Base-by-base conservation (phyloP, 176 grass and related monocot genomes). In the Musa beccarii region DNA sequence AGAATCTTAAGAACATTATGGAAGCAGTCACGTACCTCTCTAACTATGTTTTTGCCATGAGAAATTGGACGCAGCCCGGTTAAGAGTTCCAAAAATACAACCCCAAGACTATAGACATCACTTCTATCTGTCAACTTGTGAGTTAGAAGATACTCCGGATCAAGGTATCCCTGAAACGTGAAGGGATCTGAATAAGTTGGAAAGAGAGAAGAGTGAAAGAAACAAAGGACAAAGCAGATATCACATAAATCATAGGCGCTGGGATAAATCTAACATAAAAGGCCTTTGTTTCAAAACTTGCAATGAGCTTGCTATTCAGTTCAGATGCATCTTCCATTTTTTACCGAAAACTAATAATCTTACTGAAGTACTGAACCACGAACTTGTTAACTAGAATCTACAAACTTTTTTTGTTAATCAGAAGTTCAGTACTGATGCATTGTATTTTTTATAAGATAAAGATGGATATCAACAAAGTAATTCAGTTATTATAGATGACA, bases 141-240 rank as follows among this genome's bases (percentile, higher is more conserved):
- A 68, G 94, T 97, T 29, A 97, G 72, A 69, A 97, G 87, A 82
- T 97, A 97, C 79, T 97, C 94, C n/a, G 94, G 94, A 89, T 97
- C 94, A 15, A 97, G 94, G 76, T 97, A 97, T 55, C 94, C 94
- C 90, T 97, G 86, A 72, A 65, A 73, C 77, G 49, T 70, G 8
- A 70, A 70, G 5, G 17, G 11, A 51, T 19, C 34, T 51, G 19
- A 51, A 51, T n/a, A 70, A 70, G 43, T 51, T 70, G 68, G 49
- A 21, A 8, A 34, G 10, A n/a, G 11, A 70, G 17, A 34, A 69
- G 50, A 50, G 68, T 10, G 22, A 20, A 10, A 70, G 13, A 25
- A n/a, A 70, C 17, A 70, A 70, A 51, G 14, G 21, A 6, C 63
- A 66, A 66, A 66, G 15, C 17, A 61, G 57, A 61, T 21, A 61